These are phyloP conservation scores for Xylaria venustula DNA, from an alignment of 495 filamentous ascomycete genomes.

Conservation along the genomic window DNA sequence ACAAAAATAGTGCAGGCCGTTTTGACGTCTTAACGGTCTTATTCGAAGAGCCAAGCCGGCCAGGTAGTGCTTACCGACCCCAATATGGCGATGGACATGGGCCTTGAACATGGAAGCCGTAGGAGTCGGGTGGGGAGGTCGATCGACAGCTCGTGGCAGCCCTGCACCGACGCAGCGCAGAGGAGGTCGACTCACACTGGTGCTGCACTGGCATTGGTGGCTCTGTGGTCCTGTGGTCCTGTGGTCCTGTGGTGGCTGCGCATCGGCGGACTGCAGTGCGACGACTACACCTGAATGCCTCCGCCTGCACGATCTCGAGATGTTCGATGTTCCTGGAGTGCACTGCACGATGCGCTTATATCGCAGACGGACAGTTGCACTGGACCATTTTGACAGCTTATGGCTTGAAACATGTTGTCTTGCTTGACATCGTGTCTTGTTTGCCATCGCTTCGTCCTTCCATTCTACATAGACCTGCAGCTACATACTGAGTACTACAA, in stretches of 20 bases:
- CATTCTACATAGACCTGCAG: too few relatives aligned
- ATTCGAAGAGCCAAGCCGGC: conserved; percentile 6
- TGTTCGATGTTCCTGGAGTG: background rate
- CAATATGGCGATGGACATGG: background rate
- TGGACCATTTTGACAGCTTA: background rate
- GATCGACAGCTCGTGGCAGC: conserved; percentile 14
- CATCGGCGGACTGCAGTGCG: conserved; percentile 9
- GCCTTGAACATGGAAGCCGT: background rate
- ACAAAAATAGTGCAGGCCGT: conserved; percentile 17
- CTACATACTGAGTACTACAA: too few relatives aligned
- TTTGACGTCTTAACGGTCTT: conserved; percentile 3
- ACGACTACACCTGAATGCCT: too few relatives aligned
- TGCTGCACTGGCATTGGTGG: background rate
- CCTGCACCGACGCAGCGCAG: background rate
- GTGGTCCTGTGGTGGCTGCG: conserved; percentile 8
- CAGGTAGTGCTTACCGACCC: conserved; percentile 5
- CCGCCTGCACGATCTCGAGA: too few relatives aligned
- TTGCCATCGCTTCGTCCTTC: background rate
- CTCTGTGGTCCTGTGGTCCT: too few relatives aligned
- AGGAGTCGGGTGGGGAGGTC: background rate
- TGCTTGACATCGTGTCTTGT: background rate
- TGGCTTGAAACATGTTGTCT: conserved; percentile 1
- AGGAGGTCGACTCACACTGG: background rate
- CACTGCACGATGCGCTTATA: background rate
- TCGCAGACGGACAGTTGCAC: conserved; percentile 5